Evolutionary conservation across 2,329 filamentous ascomycete genomes (phyloP), one percentile per base, ranked within the genome.

Genomic region (Akanthomyces dipterigenus): DNA sequence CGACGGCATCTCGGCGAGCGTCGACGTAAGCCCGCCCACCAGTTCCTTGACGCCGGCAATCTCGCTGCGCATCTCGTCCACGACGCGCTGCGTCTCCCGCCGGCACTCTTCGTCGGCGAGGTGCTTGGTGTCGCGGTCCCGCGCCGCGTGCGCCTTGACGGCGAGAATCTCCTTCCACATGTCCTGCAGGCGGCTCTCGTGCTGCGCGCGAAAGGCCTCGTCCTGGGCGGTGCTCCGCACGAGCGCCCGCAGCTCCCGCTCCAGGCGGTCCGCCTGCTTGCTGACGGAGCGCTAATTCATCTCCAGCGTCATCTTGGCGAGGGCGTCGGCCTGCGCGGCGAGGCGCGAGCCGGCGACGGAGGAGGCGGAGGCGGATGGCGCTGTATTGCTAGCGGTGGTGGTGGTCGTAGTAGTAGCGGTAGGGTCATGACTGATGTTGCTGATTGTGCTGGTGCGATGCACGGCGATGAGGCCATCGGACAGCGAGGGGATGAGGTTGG

Each of bases 271-370:
- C 1, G 70, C 69, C 53, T 71, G 69, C 24, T 61, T 59, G 31
- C 62, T 56, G 26, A 76, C 63, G 36, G 67, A 62, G 42, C 70
- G 72, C 40, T 76, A 63, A 62, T 69, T 71, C 57, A 76, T 70
- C 64, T 76, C 74, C n/a, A 71, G 65, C 6, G 71, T 75, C 71
- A 76, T 75, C 46, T 64, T 67, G 5, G 74, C 70, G n/a, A 76
- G 67, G 36, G 71, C 69, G 3, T 74, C 69, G 43, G 73, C 72
- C 31, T 70, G 67, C 11, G 63, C 62, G 31, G 69, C 46, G 8
- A 72, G 65, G 14, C 50, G 66, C 1, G 55, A 54, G 31, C 60
- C 34, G 54, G 14, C 42, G 46, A 12, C 9, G 20, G 20, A 8
- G 55, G 26, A 28, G 36, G 18, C 22, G 31, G 55, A 40, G 34